Conservation (phyloP, 2,329 filamentous ascomycete species). For the Madurella mycetomatis region DNA sequence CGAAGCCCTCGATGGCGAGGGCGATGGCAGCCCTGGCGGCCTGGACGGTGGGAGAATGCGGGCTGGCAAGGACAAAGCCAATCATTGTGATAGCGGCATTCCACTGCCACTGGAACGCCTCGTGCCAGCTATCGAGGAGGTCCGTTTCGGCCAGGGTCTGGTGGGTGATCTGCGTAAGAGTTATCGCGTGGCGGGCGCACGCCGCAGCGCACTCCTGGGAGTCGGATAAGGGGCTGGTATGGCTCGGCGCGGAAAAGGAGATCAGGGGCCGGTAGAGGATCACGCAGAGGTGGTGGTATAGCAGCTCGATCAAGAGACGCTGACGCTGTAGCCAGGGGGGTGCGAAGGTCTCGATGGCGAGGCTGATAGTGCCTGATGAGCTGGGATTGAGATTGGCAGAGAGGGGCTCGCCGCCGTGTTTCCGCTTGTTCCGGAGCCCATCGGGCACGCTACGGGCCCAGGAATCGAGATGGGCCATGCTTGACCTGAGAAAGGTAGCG, state of each 20-base stretch:
- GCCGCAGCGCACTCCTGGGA: constrained; percentile 28
- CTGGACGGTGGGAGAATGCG: constrained; percentile 15
- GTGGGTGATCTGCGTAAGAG: constrained; percentile 35
- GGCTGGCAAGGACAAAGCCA: constrained; percentile 39
- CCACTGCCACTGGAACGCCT: constrained; percentile 41
- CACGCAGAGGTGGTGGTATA: constrained; percentile 37
- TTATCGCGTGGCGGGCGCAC: constrained; percentile 34
- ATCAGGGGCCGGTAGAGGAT: constrained; percentile 40
- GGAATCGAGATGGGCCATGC: constrained; percentile 24
- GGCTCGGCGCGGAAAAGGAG: constrained; percentile 26
- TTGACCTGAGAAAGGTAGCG: constrained; percentile 26
- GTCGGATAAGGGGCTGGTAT: constrained; percentile 13
- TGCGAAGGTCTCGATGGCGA: constrained; percentile 34
- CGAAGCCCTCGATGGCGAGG: neutral
- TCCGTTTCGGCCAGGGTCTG: constrained; percentile 30
- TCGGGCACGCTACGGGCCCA: constrained; percentile 37
- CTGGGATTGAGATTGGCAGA: constrained; percentile 29
- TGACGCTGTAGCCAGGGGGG: constrained; percentile 41
- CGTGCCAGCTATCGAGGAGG: constrained; percentile 35
- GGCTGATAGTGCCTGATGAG: constrained; percentile 9
- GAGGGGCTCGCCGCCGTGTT: constrained; percentile 28
- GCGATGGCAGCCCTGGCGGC: neutral
- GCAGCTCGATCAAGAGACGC: constrained; percentile 37
- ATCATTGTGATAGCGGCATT: constrained; percentile 38
- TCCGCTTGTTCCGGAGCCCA: constrained; percentile 32